These are phyloP conservation scores for Pseudopyricularia javanii DNA, from an alignment of 2,329 filamentous ascomycete genomes.

Conservation along the genomic window DNA sequence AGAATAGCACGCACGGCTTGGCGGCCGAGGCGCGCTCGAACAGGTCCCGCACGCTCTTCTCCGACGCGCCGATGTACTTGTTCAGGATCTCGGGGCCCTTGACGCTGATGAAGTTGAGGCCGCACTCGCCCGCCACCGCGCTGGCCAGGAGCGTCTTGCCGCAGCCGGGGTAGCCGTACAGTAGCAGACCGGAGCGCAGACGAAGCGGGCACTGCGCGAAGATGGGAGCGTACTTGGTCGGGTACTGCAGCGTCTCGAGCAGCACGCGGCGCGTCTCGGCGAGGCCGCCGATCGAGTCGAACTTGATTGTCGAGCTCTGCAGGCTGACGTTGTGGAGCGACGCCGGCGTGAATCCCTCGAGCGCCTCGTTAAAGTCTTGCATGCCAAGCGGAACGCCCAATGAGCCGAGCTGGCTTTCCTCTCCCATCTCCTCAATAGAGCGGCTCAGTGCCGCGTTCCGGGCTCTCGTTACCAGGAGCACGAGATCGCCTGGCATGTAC, in stretches of 20 bases:
- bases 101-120: conserved; percentile 95
- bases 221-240: conserved; percentile 94
- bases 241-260: conserved; percentile 90
- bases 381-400: conserved; percentile 52
- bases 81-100: conserved; percentile 98
- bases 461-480: conserved; percentile 73
- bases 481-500: conserved; percentile 93
- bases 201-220: conserved; percentile 92
- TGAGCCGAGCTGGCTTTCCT: conserved; percentile 25
- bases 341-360: conserved; percentile 88
- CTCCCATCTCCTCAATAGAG: conserved; percentile 47
- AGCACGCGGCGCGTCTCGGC: conserved; percentile 79
- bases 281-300: conserved; percentile 82
- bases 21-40: conserved; percentile 89
- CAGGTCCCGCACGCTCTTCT: conserved; percentile 89
- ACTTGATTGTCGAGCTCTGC: conserved; percentile 85
- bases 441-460: conserved; percentile 88
- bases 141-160: conserved; percentile 93
- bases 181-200: conserved; percentile 80
- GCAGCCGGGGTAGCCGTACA: conserved; percentile 93
- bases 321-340: conserved; percentile 89
- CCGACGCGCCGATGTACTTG: conserved; percentile 96
- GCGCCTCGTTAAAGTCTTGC: conserved; percentile 69
- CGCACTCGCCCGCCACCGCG: conserved; percentile 94
- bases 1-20: conserved; percentile 89